A percentile compares a stretch with the other conserved stretches of the same genome.
Evolutionary conservation across 2,329 filamentous ascomycete genomes (phyloP).

Genomic region (Coniochaeta hoffmannii): DNA sequence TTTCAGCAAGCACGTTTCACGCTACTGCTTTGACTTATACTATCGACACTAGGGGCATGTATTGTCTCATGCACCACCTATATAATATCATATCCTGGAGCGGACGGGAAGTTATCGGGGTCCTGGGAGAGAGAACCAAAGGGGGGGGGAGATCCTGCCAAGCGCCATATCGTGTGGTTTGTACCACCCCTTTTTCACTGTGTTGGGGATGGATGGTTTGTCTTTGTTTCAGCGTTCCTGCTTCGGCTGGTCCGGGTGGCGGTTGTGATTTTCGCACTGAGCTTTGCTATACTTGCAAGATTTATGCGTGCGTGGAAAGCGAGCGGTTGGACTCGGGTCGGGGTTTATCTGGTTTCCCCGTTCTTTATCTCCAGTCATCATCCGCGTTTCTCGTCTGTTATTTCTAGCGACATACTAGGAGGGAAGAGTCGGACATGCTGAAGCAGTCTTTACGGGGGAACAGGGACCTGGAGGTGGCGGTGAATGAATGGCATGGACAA

Average conservation of each 20-base stretch:
- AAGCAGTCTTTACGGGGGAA: background rate
- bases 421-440: background rate
- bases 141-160: background rate
- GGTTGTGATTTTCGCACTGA: background rate
- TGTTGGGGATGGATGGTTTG: background rate
- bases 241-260: conserved; percentile 5
- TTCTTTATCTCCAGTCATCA: background rate
- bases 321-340: background rate
- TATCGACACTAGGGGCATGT: background rate
- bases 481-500: background rate
- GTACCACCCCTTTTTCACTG: background rate
- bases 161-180: background rate
- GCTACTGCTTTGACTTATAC: background rate
- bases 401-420: background rate
- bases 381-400: background rate
- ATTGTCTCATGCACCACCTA: background rate
- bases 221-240: background rate
- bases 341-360: background rate
- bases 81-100: background rate
- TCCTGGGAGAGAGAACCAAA: background rate
- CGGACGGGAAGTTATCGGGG: background rate
- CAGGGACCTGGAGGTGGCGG: background rate
- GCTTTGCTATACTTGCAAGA: background rate
- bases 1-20: background rate
- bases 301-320: background rate